These are phyloP conservation scores for Pistacia vera DNA, from an alignment of 345 rosid genomes.

Conservation along the genomic window DNA sequence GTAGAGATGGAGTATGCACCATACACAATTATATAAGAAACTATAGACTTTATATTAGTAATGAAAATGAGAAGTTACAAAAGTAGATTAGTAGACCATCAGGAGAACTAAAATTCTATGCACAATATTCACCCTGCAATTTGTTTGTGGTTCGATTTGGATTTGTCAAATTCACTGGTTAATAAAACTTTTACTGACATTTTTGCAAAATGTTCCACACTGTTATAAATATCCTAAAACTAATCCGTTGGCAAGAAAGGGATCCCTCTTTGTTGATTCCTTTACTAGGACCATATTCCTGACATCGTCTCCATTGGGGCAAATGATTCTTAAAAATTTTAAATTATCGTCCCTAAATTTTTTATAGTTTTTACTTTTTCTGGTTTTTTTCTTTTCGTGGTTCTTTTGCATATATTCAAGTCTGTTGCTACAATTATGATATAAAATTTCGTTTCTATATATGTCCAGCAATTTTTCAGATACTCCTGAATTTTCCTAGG, in stretches of 20 bases:
- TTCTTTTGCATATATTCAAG: not conserved
- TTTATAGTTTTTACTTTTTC: not conserved
- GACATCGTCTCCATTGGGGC: not conserved
- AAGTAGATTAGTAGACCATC: no score
- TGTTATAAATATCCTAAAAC: slow-evolving; percentile 6
- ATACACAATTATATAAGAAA: not conserved
- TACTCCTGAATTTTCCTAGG: no score
- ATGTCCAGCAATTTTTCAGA: no score
- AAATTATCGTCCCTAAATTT: not conserved
- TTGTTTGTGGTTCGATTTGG: not conserved
- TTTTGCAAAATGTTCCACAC: not conserved
- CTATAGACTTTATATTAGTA: no score
- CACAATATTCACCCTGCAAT: not conserved
- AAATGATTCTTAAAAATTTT: not conserved
- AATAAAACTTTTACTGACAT: not conserved
- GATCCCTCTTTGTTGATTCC: not conserved
- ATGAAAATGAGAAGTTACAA: no score
- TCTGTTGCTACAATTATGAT: not conserved
- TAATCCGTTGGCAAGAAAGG: not conserved
- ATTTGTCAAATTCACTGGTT: not conserved
- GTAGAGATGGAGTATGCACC: not conserved
- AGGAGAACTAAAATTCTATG: not conserved
- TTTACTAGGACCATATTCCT: slow-evolving; percentile 1
- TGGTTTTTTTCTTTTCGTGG: not conserved
- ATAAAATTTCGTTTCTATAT: not conserved